Evolutionary conservation across 495 filamentous ascomycete genomes (phyloP), one percentile per base, ranked within the genome.

Genomic region (Penicillium tannophilum): DNA sequence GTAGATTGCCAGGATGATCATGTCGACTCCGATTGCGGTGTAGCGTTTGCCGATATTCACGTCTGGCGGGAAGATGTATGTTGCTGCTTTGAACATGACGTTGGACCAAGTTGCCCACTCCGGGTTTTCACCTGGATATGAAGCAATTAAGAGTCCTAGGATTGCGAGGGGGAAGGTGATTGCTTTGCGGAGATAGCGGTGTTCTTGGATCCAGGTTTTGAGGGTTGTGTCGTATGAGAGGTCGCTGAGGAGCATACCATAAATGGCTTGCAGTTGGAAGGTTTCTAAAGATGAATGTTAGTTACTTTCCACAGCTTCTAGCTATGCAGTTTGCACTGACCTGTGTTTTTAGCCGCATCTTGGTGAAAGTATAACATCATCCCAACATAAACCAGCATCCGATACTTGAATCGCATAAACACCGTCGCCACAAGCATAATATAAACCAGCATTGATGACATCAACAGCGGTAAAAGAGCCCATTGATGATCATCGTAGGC

Each of bases 401-500:
- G 78, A 61, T 78, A 86, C 41, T 77, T 74, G 39, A 82, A 80
- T 54, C 76, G 79, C 63, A 85, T 72, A 61, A 84, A 85, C 67
- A 82, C 75, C 0, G 84, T 87, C 5, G 84, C 85, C 10, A 82
- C 64, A 9, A 86, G 70, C 44, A 83, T 71, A 7, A 81, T 72
- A 57, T 86, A 90, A 5, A 88, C 79, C 60, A 84, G 63, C 81
- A 88, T 86, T 12, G 82, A 84, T 1, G 84, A 82, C 64, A 80
- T 76, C 16, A 90, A 69, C 47, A 90, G 64, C 1, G 84, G 86
- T 30, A 86, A 67, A 41, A 90, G 66, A 4, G 87, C 86, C 87
- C 87, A 90, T 63, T 88, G 85, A 45, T 88, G 84, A 24, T 80
- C 81, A 66, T 88, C 87, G 60, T 87, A 90, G 10, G 73, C 70